Conservation (phyloP, 2,329 filamentous ascomycete genomes). For the Fonsecaea pedrosoi region DNA sequence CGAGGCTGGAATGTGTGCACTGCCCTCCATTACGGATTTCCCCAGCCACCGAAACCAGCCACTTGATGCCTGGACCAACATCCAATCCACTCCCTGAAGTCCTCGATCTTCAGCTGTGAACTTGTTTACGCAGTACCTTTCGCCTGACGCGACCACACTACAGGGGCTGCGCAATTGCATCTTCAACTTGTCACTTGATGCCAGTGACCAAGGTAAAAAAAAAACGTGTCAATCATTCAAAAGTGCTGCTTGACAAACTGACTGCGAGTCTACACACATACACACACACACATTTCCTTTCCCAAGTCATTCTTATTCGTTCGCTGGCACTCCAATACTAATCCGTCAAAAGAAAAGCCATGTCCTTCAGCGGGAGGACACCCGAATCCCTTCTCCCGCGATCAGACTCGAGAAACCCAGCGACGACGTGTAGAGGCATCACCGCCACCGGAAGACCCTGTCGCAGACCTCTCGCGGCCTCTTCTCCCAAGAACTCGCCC, state of each 20-base stretch:
- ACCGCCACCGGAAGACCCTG: constrained; percentile 84
- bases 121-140: not conserved
- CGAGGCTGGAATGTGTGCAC: constrained; percentile 18
- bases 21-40: not conserved
- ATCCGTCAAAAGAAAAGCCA: constrained; percentile 42
- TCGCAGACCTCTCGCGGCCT: constrained; percentile 69
- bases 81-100: constrained; percentile 8
- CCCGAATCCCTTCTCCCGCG: constrained; percentile 81
- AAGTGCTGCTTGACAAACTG: not conserved
- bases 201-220: constrained; percentile 15
- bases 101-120: constrained; percentile 15
- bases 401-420: constrained; percentile 82
- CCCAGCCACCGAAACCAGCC: constrained; percentile 13
- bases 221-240: constrained; percentile 4
- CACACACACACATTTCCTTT: not conserved
- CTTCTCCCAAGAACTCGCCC: constrained; percentile 45
- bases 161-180: not conserved
- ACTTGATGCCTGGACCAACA: constrained; percentile 19
- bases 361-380: constrained; percentile 73
- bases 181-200: constrained; percentile 11
- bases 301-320: not conserved
- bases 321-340: constrained; percentile 3
- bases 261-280: not conserved
- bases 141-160: not conserved
- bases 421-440: constrained; percentile 85